Evolutionary conservation across 495 filamentous ascomycete species (phyloP), one percentile per base, ranked within the genome.

Genomic region (Daldinia grandis): DNA sequence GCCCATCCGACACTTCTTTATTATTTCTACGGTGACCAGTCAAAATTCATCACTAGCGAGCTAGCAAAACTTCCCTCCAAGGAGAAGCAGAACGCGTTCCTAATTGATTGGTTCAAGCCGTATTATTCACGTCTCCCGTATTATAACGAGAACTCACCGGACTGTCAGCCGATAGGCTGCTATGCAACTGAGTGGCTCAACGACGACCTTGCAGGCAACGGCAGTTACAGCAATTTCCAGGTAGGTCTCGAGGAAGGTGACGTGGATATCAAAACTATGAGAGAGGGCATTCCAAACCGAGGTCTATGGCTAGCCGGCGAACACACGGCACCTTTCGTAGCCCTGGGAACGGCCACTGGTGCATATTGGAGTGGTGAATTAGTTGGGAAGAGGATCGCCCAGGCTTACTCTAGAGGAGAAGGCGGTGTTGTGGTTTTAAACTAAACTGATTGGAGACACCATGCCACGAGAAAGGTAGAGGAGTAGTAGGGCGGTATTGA

Each of bases 301-400:
- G 88, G 90, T 1, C 69, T 98, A 4, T 99, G 94, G 94, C 87
- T 98, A 71, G 95, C 95, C 0, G 95, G 95, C 0, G 95, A 99
- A 78, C 95, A 98, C 80, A 97, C 94, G 28, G 89, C 93, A 27
- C 95, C 95, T 28, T 96, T 97, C 78, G 88, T 94, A 19, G 93
- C 92, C 15, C 77, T 97, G 56, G 94, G 94, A 1, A 97, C 94
- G 7, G 91, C 89, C 10, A 94, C 93, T 2, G 94, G 94, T 2
- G 94, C 94, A 10, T 98, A 93, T 68, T 97, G 93, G 93, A 93
- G 92, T 77, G 95, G 95, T 0, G 92, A 98, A 80, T 85, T 85
- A 5, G 92, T 92, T 33, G 94, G 86, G 14, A 85, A 80, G 69
- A 86, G 90, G 78, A 83, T 97, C 15, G 78, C 72, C 12, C 68